Evolutionary conservation across 306 rosid species (phyloP).

Genomic region (Alnus glutinosa): DNA sequence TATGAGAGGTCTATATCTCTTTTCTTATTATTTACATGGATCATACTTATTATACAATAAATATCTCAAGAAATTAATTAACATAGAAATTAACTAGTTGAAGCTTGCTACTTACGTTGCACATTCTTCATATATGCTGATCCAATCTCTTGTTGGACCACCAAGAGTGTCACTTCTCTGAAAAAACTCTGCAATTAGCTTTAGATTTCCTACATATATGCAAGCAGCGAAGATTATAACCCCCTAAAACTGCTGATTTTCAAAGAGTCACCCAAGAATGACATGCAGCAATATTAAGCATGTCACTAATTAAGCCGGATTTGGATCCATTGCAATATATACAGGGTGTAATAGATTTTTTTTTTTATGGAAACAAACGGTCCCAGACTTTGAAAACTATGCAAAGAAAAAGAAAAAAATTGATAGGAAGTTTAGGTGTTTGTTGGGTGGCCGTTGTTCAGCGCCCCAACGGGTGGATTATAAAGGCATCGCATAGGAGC

Average conservation of each 20-base stretch:
- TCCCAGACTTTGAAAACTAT: too few relatives aligned
- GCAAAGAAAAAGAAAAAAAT: too few relatives aligned
- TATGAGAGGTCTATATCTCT: too few relatives aligned
- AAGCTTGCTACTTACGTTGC: slow-evolving; percentile 56
- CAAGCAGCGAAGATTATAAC: slow-evolving; percentile 26
- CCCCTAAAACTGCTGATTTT: slow-evolving; percentile 1
- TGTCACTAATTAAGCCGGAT: too few relatives aligned
- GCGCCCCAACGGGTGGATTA: too few relatives aligned
- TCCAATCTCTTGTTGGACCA: slow-evolving; percentile 89
- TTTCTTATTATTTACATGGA: background rate
- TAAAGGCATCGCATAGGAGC: too few relatives aligned
- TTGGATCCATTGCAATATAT: too few relatives aligned
- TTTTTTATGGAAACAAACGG: too few relatives aligned
- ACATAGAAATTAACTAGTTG: background rate
- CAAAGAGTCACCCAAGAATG: background rate
- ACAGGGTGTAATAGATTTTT: too few relatives aligned
- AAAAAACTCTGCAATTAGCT: slow-evolving; percentile 92
- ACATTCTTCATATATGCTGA: slow-evolving; percentile 92
- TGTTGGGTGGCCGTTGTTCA: too few relatives aligned
- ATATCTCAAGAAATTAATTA: slow-evolving; percentile 4
- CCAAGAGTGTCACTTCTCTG: slow-evolving; percentile 89
- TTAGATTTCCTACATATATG: slow-evolving; percentile 71
- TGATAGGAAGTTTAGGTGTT: too few relatives aligned
- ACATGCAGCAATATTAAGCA: background rate
- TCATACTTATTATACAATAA: background rate